phyloP scores from a whole-genome alignment of 257 asterid species.

The Solanum sejunctum region DNA sequence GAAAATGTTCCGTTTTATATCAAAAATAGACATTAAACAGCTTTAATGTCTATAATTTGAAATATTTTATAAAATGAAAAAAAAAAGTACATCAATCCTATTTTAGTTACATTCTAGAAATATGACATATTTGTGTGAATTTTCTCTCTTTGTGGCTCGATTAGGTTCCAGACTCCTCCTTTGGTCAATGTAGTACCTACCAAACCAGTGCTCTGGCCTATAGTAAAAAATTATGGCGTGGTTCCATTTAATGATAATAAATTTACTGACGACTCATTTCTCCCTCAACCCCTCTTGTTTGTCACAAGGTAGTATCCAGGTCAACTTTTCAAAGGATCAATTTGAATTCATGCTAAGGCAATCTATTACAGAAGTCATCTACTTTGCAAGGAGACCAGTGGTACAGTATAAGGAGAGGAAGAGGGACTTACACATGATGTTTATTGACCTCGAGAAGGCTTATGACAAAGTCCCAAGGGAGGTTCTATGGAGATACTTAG shows the following conservation, averaged over 20 bases:
- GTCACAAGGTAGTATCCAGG: neutral
- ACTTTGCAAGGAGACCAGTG: neutral
- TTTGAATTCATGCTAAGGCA: neutral
- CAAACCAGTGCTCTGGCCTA: neutral
- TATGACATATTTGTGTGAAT: too few relatives aligned
- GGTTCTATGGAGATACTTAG: neutral
- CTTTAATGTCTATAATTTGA: too few relatives aligned
- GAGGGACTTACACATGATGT: neutral
- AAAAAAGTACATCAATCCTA: too few relatives aligned
- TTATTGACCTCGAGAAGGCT: neutral
- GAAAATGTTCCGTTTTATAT: too few relatives aligned
- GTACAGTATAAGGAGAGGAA: neutral
- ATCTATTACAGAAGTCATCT: neutral
- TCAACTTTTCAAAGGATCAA: neutral
- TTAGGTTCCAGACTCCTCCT: neutral
- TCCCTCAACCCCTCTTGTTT: neutral
- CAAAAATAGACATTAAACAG: too few relatives aligned
- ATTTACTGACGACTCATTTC: neutral
- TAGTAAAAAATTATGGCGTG: neutral
- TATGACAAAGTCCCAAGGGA: neutral
- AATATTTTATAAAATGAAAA: too few relatives aligned
- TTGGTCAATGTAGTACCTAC: neutral
- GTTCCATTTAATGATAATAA: neutral
- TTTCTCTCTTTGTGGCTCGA: too few relatives aligned
- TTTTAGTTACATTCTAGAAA: too few relatives aligned